A percentile compares a stretch with the other conserved stretches of the same genome.
phyloP scores from a whole-genome alignment of 768 basidiomycete species.

The Lactarius indigo region DNA sequence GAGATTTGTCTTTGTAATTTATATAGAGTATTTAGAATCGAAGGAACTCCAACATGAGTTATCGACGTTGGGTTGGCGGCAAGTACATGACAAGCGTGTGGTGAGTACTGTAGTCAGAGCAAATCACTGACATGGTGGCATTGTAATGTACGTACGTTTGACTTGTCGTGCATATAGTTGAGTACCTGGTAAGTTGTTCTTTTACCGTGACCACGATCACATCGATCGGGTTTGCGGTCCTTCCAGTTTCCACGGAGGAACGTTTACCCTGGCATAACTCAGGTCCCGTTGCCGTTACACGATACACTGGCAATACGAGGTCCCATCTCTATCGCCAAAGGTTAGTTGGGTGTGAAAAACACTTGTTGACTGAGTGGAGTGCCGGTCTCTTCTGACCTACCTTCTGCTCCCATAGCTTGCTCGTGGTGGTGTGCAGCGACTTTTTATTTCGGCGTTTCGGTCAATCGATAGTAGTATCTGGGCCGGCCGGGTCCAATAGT shows the following conservation, averaged over 20 bases:
- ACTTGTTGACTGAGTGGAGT: not conserved
- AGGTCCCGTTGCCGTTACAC: not conserved
- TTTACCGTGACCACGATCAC: too few relatives aligned
- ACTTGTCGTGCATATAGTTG: too few relatives aligned
- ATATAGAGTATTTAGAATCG: not conserved
- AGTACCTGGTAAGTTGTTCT: too few relatives aligned
- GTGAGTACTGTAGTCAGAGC: too few relatives aligned
- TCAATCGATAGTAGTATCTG: not conserved
- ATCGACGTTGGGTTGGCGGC: not conserved
- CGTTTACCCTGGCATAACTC: not conserved
- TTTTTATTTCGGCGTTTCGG: not conserved
- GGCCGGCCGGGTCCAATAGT: not conserved
- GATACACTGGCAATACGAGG: too few relatives aligned
- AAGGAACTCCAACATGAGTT: not conserved
- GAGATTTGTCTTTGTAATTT: not conserved
- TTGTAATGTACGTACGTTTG: not conserved
- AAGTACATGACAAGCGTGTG: not conserved
- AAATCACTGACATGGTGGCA: too few relatives aligned
- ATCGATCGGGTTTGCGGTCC: too few relatives aligned
- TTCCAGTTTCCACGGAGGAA: not conserved
- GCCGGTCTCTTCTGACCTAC: not conserved
- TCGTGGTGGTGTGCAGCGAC: not conserved
- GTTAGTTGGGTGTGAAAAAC: not conserved
- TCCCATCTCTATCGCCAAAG: not conserved
- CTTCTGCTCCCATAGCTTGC: not conserved